Base-by-base conservation (phyloP, 2,329 filamentous ascomycete species). In the Dothideomycetes sp. region DNA sequence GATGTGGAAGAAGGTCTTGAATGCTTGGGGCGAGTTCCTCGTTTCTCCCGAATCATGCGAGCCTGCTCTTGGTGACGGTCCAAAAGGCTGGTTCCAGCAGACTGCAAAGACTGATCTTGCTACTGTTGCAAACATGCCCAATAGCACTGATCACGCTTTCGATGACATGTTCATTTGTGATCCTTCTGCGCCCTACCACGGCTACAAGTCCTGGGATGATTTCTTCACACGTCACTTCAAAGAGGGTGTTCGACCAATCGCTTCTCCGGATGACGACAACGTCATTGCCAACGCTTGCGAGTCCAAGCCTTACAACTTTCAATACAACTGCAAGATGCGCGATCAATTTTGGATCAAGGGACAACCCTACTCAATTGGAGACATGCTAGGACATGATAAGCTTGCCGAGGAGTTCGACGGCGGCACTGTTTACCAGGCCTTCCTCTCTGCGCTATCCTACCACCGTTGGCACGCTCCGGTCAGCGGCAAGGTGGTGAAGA, bases 391-490 rank as follows among this genome's bases (percentile, higher is more conserved):
- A 0, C 60, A 74, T 48, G 74, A 81, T 47, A 51, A 63, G 0
- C 55, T 75, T 1, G 62, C 73, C 0, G 48, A 62, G 5, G 51
- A 72, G 1, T 84, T 84, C 47, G 68, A 64, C 0, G 73, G 73
- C 4, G 80, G 75, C 1, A 82, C 76, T 0, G 63, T 84, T 19
- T 84, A 84, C 56, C 80, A 85, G 51, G 80, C 79, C 0, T 84
- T 81, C 52, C 61, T 85, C 3, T 77, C 70, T 5, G 73, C 77
- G 0, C 59, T 81, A 38, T 78, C 72, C 32, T 84, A 85, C 55
- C 81, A 84, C 56, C 70, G 80, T 18, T 84, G 81, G 81, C 79
- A 84, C 58, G 57, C 73, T 0, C 81, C 81, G n/a, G 70, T 84
- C 0, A 70, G 64, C 4, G 81, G 81, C 1, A 76, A 55, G 4